A percentile compares a stretch with the other conserved stretches of the same genome.
Evolutionary conservation across 2,329 filamentous ascomycete genomes (phyloP).

Genomic region (Trichophyton simii): DNA sequence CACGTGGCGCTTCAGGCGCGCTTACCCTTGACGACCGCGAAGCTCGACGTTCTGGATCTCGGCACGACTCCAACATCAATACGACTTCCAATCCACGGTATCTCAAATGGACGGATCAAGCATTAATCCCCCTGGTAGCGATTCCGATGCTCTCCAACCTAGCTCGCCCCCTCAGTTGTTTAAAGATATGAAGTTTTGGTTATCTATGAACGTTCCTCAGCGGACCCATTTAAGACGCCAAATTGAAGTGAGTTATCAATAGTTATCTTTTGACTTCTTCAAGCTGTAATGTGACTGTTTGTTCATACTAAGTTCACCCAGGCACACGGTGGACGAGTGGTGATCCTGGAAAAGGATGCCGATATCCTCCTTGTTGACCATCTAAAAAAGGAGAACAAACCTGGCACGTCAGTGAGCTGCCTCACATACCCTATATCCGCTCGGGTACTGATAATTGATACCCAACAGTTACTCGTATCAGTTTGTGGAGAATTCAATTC

Average conservation of each 20-base stretch:
- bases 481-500: slow-evolving; percentile 45
- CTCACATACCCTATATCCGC: neutral
- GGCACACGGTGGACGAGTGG: slow-evolving; percentile 44
- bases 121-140: neutral
- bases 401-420: slow-evolving; percentile 32
- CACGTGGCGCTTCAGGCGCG: neutral
- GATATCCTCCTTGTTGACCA: slow-evolving; percentile 50
- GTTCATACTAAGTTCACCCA: slow-evolving; percentile 13
- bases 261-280: neutral
- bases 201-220: slow-evolving; percentile 42
- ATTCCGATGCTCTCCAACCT: neutral
- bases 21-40: slow-evolving; percentile 2
- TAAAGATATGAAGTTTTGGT: slow-evolving; percentile 44
- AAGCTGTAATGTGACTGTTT: neutral
- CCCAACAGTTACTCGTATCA: slow-evolving; percentile 40
- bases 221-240: slow-evolving; percentile 37
- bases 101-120: neutral
- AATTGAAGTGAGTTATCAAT: slow-evolving; percentile 28
- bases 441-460: neutral
- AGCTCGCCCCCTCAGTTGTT: slow-evolving; percentile 31
- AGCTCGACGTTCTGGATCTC: no score
- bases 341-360: slow-evolving; percentile 42
- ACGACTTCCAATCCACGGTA: neutral
- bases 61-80: neutral
- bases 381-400: slow-evolving; percentile 36